These are phyloP conservation scores for Cyclocybe aegerita DNA, from an alignment of 768 basidiomycete genomes.

Conservation along the genomic window DNA sequence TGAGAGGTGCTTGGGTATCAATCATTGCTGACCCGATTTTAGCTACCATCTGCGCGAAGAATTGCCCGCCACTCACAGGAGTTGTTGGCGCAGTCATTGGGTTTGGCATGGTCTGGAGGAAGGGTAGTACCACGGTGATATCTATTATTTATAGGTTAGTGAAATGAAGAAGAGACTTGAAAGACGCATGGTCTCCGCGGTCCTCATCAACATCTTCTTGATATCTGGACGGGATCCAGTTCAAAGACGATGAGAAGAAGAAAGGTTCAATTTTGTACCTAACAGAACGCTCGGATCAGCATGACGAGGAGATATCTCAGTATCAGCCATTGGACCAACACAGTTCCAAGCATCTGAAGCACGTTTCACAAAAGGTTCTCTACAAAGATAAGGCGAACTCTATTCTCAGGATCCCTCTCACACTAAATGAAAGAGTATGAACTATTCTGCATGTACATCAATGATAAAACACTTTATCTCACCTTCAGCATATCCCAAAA, in stretches of 20 bases:
- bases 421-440: not conserved
- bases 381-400: slow-evolving; percentile 51
- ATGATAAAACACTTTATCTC: not conserved
- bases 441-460: not conserved
- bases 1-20: slow-evolving; percentile 37
- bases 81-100: slow-evolving; percentile 8
- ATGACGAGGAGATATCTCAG: not conserved
- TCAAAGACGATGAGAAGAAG: slow-evolving; percentile 62
- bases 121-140: slow-evolving; percentile 53
- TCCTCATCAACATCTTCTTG: slow-evolving; percentile 42
- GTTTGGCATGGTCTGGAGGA: slow-evolving; percentile 30
- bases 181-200: slow-evolving; percentile 46
- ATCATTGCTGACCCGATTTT: slow-evolving; percentile 21
- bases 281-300: not conserved
- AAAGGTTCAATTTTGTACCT: slow-evolving; percentile 61
- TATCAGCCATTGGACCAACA: slow-evolving; percentile 23
- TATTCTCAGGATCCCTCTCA: slow-evolving; percentile 22
- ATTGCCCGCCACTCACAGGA: slow-evolving; percentile 3
- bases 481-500: slow-evolving; percentile 38
- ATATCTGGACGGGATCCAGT: slow-evolving; percentile 66
- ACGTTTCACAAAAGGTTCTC: slow-evolving; percentile 49
- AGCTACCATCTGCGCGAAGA: slow-evolving; percentile 11
- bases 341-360: slow-evolving; percentile 59
- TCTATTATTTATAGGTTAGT: slow-evolving; percentile 28
- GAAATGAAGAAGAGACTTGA: not conserved